Evolutionary conservation across 768 basidiomycete species (phyloP).

Genomic region (Suillus sp.): DNA sequence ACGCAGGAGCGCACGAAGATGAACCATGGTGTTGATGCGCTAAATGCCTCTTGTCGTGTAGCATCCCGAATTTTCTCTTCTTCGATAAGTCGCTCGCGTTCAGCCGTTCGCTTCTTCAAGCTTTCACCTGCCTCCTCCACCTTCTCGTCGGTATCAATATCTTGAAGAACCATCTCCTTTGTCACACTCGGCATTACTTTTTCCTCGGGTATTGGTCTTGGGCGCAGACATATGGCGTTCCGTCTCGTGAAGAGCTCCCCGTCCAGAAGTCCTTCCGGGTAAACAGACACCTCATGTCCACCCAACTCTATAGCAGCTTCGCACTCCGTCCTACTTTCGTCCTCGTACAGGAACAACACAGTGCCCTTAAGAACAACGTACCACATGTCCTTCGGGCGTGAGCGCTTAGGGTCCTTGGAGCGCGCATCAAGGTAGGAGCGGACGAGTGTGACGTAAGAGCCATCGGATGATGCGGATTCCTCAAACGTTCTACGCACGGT

Average conservation of each 20-base stretch:
- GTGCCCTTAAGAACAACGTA: slow-evolving; percentile 90
- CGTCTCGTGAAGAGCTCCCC: slow-evolving; percentile 91
- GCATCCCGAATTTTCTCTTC: slow-evolving; percentile 33
- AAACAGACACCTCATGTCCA: slow-evolving; percentile 74
- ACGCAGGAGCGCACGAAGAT: slow-evolving; percentile 86
- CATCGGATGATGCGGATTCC: slow-evolving; percentile 56
- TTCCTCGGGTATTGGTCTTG: slow-evolving; percentile 41
- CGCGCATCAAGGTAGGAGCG: slow-evolving; percentile 79
- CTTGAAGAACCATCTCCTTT: slow-evolving; percentile 49
- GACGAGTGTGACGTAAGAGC: slow-evolving; percentile 78
- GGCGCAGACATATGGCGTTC: slow-evolving; percentile 81
- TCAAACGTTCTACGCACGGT: slow-evolving; percentile 81
- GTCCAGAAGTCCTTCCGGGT: slow-evolving; percentile 72
- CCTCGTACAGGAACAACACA: slow-evolving; percentile 91
- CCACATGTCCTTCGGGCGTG: slow-evolving; percentile 90
- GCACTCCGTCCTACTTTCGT: slow-evolving; percentile 88
- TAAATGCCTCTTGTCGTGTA: slow-evolving; percentile 52
- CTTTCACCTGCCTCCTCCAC: slow-evolving; percentile 42
- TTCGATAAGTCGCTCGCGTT: slow-evolving; percentile 37
- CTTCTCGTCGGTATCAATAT: slow-evolving; percentile 32
- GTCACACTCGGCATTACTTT: slow-evolving; percentile 51
- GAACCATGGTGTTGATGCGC: slow-evolving; percentile 79
- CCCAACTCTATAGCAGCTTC: slow-evolving; percentile 88
- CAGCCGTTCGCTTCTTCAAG: slow-evolving; percentile 46
- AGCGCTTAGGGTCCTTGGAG: slow-evolving; percentile 81